Conservation (phyloP, 352 stramenopile species). For the Saprolegnia diclina region DNA sequence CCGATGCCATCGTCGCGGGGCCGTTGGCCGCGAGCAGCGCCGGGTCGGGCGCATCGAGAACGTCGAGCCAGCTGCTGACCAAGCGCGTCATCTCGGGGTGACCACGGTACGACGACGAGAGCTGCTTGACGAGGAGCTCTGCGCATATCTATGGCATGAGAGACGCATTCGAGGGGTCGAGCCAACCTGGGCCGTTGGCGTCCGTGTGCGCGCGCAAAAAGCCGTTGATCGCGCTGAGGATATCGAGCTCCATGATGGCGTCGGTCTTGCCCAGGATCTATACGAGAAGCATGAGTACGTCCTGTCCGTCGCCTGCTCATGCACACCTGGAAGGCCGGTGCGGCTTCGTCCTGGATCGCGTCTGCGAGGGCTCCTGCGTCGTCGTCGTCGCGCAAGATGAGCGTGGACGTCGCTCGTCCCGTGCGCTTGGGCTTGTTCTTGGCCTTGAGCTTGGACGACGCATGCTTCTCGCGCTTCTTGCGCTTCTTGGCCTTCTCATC, state of each 20-base stretch:
- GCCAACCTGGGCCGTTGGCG: conserved; percentile 51
- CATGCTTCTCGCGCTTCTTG: conserved; percentile 46
- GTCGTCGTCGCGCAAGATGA: conserved; percentile 85
- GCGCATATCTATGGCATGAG: not conserved
- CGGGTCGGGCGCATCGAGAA: conserved; percentile 8
- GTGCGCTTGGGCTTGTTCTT: conserved; percentile 48
- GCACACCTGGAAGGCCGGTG: conserved; percentile 42
- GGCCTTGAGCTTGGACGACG: conserved; percentile 32
- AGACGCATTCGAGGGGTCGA: not conserved
- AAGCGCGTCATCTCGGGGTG: conserved; percentile 84
- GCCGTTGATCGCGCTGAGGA: conserved; percentile 74
- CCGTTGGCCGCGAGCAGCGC: conserved; percentile 32
- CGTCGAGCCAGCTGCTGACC: conserved; percentile 75
- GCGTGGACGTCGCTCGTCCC: conserved; percentile 14
- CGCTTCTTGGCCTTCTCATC: conserved; percentile 29
- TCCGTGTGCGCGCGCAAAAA: conserved; percentile 75
- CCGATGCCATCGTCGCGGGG: conserved; percentile 42
- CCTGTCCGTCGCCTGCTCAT: not conserved
- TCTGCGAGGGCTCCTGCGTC: conserved; percentile 29
- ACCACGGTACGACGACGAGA: conserved; percentile 80
- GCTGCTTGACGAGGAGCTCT: conserved; percentile 79
- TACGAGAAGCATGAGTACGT: not conserved
- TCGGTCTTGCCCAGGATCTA: conserved; percentile 58
- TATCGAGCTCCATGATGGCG: conserved; percentile 78
- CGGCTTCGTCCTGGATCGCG: conserved; percentile 61